Percentiles rank a stretch among this genome's conserved stretches.
Evolutionary conservation across 164 flowering plant species (phyloP).

Genomic region (Nymphaea thermarum): DNA sequence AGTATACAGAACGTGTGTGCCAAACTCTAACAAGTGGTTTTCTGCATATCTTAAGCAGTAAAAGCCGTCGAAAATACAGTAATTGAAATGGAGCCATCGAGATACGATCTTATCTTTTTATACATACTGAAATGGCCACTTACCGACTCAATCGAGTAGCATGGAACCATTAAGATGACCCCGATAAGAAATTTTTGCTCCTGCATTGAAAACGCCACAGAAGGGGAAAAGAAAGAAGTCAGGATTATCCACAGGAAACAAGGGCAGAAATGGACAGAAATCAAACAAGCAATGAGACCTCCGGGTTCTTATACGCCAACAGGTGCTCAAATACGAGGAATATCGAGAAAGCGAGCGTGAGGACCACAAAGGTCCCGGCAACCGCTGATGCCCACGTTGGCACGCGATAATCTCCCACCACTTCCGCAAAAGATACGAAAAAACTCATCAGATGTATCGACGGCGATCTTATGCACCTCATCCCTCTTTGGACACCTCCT

Average conservation of each 20-base stretch:
- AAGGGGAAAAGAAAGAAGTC: background rate
- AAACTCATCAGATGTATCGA: background rate
- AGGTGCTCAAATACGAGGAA: constrained; percentile 70
- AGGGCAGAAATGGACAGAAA: background rate
- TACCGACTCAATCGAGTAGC: constrained; percentile 91
- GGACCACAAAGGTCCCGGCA: constrained; percentile 37
- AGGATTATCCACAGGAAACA: background rate
- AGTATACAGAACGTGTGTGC: too few relatives aligned
- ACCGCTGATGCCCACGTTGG: constrained; percentile 51
- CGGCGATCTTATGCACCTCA: background rate
- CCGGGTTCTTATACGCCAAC: constrained; percentile 70
- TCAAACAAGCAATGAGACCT: constrained; percentile 23
- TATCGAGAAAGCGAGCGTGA: constrained; percentile 42
- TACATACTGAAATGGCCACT: constrained; percentile 7
- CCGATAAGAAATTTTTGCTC: constrained; percentile 96
- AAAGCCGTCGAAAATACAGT: too few relatives aligned
- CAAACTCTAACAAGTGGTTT: too few relatives aligned
- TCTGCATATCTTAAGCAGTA: too few relatives aligned
- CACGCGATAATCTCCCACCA: constrained; percentile 12
- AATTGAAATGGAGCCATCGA: too few relatives aligned
- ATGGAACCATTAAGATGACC: constrained; percentile 90
- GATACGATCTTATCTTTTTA: too few relatives aligned
- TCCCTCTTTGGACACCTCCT: background rate
- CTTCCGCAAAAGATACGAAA: background rate
- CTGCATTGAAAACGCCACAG: constrained; percentile 21